Conservation (phyloP, 148 eudicot species). For the Rhododendron simsii region DNA sequence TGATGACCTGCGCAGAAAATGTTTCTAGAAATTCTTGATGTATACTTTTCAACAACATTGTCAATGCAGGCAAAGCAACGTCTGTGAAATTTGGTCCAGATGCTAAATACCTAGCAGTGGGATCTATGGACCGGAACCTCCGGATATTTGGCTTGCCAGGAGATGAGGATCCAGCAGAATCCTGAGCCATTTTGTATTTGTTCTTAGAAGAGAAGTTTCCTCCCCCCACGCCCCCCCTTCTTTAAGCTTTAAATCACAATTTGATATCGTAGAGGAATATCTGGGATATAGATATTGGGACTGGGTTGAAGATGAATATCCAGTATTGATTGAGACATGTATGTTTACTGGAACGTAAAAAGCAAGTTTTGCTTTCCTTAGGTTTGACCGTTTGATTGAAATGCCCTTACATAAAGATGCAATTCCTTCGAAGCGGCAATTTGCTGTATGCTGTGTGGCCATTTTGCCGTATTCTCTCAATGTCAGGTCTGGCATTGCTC, state of each 20-base stretch:
- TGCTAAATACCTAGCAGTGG: slow-evolving; percentile 85
- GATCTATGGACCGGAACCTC: slow-evolving; percentile 86
- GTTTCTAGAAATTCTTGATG: neutral
- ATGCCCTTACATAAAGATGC: neutral
- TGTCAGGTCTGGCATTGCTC: too few species aligned
- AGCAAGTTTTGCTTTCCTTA: neutral
- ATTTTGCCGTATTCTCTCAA: neutral
- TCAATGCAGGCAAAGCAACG: slow-evolving; percentile 65
- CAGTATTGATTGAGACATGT: neutral
- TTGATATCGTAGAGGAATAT: neutral
- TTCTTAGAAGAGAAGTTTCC: neutral
- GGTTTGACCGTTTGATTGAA: neutral
- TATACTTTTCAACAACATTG: neutral
- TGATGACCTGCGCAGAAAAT: neutral
- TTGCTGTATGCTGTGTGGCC: neutral
- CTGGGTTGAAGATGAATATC: neutral
- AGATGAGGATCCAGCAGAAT: slow-evolving; percentile 43
- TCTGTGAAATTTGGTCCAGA: slow-evolving; percentile 80
- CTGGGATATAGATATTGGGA: neutral
- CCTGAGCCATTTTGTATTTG: slow-evolving; percentile 13
- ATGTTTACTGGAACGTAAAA: neutral
- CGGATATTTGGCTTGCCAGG: slow-evolving; percentile 84
- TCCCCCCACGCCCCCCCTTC: neutral
- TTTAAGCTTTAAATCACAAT: neutral
- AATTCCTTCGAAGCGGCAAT: neutral